These are phyloP conservation scores for Phaeosphaeria sp. DNA, from an alignment of 2,329 filamentous ascomycete genomes.

Conservation along the genomic window DNA sequence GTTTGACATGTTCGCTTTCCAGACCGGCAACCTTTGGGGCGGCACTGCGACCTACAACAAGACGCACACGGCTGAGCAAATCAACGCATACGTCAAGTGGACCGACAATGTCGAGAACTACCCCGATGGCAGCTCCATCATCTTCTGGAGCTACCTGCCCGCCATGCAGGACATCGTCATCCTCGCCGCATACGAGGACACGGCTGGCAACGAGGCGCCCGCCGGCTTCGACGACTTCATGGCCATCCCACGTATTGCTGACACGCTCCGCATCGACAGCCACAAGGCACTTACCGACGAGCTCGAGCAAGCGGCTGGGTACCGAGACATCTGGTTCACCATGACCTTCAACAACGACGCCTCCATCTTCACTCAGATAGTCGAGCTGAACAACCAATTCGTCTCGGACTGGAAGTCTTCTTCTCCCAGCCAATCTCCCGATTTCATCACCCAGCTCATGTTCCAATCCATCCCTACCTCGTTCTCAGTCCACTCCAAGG, in stretches of 20 bases:
- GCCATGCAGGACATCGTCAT: constrained; percentile 22
- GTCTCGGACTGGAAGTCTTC: constrained; percentile 23
- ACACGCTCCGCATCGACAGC: constrained; percentile 25
- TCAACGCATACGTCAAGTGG: constrained; percentile 28
- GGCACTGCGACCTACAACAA: constrained; percentile 22
- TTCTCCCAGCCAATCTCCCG: constrained; percentile 10
- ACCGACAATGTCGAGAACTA: constrained; percentile 33
- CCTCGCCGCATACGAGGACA: constrained; percentile 28
- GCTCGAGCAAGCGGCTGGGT: constrained; percentile 32
- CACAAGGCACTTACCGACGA: constrained; percentile 32
- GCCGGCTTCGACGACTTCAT: constrained; percentile 27
- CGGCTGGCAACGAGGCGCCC: constrained; percentile 23
- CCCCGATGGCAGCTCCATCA: constrained; percentile 25
- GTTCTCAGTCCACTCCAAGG: constrained; percentile 24
- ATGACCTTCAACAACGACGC: constrained; percentile 32
- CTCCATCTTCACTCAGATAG: constrained; percentile 21
- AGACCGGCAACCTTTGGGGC: constrained; percentile 33
- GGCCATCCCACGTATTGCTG: constrained; percentile 22
- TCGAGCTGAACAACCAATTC: constrained; percentile 27
- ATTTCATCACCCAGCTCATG: constrained; percentile 35
- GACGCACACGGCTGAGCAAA: constrained; percentile 18
- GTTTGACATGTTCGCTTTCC: constrained; percentile 36
- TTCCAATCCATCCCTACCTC: constrained; percentile 28
- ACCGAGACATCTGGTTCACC: constrained; percentile 34
- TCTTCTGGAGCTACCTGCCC: constrained; percentile 33